Conservation (phyloP, 2,329 filamentous ascomycete species). For the Aspergillus clavatus region DNA sequence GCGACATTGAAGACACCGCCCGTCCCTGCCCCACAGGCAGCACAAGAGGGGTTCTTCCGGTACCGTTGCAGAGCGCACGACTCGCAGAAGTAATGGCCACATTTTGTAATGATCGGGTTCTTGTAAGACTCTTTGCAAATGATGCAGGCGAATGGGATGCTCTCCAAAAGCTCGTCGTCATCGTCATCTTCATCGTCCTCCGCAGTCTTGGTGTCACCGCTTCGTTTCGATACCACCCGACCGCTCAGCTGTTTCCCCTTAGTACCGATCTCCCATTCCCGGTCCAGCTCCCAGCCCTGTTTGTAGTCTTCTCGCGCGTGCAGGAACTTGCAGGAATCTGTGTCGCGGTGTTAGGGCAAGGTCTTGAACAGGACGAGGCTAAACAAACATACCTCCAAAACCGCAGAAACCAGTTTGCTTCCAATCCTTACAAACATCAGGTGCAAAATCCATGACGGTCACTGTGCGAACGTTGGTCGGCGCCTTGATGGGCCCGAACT, state of each 20-base stretch:
- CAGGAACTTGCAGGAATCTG: slow-evolving; percentile 68
- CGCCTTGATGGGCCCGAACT: slow-evolving; percentile 78
- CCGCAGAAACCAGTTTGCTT: slow-evolving; percentile 71
- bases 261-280: slow-evolving; percentile 83
- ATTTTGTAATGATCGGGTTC: slow-evolving; percentile 78
- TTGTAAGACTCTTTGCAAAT: slow-evolving; percentile 78
- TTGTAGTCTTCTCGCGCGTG: slow-evolving; percentile 64
- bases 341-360: not conserved
- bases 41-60: slow-evolving; percentile 78
- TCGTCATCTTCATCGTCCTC: slow-evolving; percentile 51
- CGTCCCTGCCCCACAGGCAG: slow-evolving; percentile 77
- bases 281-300: slow-evolving; percentile 91
- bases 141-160: slow-evolving; percentile 84
- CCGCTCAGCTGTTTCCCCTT: slow-evolving; percentile 50
- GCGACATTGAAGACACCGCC: slow-evolving; percentile 86
- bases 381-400: slow-evolving; percentile 46
- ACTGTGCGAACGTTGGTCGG: slow-evolving; percentile 86
- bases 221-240: slow-evolving; percentile 45
- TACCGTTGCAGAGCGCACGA: slow-evolving; percentile 82
- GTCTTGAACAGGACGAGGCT: not conserved
- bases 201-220: slow-evolving; percentile 43
- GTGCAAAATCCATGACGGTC: slow-evolving; percentile 83
- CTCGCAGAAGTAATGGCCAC: slow-evolving; percentile 95
- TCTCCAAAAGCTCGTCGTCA: slow-evolving; percentile 69
- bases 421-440: slow-evolving; percentile 94